Evolutionary conservation across 2,329 filamentous ascomycete species (phyloP), one percentile per base, ranked within the genome.

Genomic region (Penicillium brevicompactum): DNA sequence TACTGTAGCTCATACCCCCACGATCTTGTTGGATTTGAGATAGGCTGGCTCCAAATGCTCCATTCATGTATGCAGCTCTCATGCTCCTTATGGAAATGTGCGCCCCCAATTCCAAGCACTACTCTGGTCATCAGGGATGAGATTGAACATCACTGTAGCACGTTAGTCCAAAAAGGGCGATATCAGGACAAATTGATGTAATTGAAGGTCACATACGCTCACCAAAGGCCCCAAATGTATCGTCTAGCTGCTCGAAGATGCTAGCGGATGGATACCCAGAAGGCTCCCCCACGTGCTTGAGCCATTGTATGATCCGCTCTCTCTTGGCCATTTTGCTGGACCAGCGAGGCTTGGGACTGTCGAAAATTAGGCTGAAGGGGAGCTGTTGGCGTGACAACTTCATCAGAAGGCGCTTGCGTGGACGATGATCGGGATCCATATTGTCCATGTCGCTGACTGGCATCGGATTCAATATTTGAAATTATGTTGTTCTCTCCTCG

Each of bases 31-130:
- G 8, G 24, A 27, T 27, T 27, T 27, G 24, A 5, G 5, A 27
- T 27, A 27, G 24, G 24, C 24, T 27, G 5, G 24, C 24, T 27
- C 24, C 24, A 27, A 27, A 27, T 27, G 8, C 5, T 27, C 24
- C 24, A 27, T 6, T 6, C 8, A 27, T 27, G 5, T 27, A 27
- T 27, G 24, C 24, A 27, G 24, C 24, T 6, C 24, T 27, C 24
- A 27, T 8, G 24, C 24, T 27, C 5, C 24, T 27, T 27, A 27
- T 27, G 24, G 24, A 27, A 27, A 27, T 27, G 24, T 27, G 18
- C 55, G 46, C 5, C 55, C 55, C 55, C 51, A 57, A 9, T 54
- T 57, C 55, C 51, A 57, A 21, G 43, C 38, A 16, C 41, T 50
- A 38, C 38, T 54, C 13, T 57, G 51, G 13, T 57, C 55, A 9